Percentiles rank a stretch among this genome's conserved stretches.
Conservation (phyloP, 2,329 filamentous ascomycete species). For the Fusarium chuoi region DNA sequence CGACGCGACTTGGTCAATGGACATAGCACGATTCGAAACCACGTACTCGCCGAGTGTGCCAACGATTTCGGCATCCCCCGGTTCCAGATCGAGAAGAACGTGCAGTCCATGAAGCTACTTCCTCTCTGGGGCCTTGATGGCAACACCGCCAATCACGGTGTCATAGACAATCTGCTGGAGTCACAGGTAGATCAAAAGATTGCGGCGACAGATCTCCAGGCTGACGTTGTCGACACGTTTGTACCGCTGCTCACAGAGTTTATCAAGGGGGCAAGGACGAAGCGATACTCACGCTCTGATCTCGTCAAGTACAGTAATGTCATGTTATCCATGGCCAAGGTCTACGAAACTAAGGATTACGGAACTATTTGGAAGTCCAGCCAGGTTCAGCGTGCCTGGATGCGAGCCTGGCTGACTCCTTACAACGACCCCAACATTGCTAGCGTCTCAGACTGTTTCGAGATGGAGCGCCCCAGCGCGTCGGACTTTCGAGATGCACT, state of each 20-base stretch:
- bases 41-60: conserved; percentile 33
- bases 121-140: conserved; percentile 36
- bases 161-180: conserved; percentile 30
- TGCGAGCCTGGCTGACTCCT: conserved; percentile 22
- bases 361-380: conserved; percentile 26
- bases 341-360: conserved; percentile 34
- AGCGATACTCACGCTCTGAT: conserved; percentile 13
- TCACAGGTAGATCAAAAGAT: conserved; percentile 35
- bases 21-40: conserved; percentile 33
- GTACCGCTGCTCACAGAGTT: conserved; percentile 31
- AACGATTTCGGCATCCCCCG: conserved; percentile 35
- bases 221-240: conserved; percentile 15
- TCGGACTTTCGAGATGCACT: conserved; percentile 25
- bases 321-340: conserved; percentile 32
- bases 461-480: conserved; percentile 30
- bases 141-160: conserved; percentile 31
- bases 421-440: conserved; percentile 27
- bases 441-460: conserved; percentile 21
- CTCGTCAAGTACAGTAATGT: conserved; percentile 34
- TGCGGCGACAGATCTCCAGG: conserved; percentile 13
- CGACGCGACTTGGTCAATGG: conserved; percentile 36
- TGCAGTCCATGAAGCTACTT: conserved; percentile 31
- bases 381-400: conserved; percentile 5
- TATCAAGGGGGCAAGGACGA: conserved; percentile 32
- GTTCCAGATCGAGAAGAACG: conserved; percentile 37